Evolutionary conservation across 2,329 filamentous ascomycete species (phyloP).

Genomic region (Myriosclerotinia curreyana): DNA sequence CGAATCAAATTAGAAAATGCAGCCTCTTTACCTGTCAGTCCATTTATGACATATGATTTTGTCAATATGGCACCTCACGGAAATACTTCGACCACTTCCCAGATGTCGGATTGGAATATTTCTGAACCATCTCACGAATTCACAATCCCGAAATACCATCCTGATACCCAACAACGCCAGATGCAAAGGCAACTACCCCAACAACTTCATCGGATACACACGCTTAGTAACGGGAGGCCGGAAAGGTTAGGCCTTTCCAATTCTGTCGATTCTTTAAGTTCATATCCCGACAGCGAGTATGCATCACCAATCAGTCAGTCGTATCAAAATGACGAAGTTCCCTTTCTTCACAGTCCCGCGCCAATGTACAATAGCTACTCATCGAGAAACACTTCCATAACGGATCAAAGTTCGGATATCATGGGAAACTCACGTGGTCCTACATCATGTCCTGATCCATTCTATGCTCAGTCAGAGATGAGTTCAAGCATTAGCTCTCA

Average conservation of each 20-base stretch:
- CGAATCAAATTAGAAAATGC: conserved; percentile 38
- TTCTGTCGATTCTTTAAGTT: conserved; percentile 52
- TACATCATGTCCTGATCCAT: conserved; percentile 59
- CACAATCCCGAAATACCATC: conserved; percentile 22
- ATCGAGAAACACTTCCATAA: conserved; percentile 49
- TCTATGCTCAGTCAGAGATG: conserved; percentile 59
- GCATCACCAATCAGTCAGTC: conserved; percentile 52
- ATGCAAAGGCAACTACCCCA: conserved; percentile 42
- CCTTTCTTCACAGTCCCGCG: conserved; percentile 54
- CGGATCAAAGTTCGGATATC: conserved; percentile 53
- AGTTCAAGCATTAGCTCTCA: conserved; percentile 60
- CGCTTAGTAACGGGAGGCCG: conserved; percentile 45
- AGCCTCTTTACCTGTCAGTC: conserved; percentile 29
- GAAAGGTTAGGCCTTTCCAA: conserved; percentile 35
- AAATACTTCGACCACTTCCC: conserved; percentile 30
- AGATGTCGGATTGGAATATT: conserved; percentile 39
- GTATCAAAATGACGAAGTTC: conserved; percentile 53
- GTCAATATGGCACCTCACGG: conserved; percentile 41
- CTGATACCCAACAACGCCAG: conserved; percentile 31
- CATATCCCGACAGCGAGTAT: conserved; percentile 54
- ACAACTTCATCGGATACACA: conserved; percentile 50
- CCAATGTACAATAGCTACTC: conserved; percentile 56
- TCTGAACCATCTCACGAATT: conserved; percentile 34
- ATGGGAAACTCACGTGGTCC: conserved; percentile 55
- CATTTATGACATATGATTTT: conserved; percentile 42